phyloP scores from a whole-genome alignment of 2,329 filamentous ascomycete genomes.

The Coniochaeta sp. region DNA sequence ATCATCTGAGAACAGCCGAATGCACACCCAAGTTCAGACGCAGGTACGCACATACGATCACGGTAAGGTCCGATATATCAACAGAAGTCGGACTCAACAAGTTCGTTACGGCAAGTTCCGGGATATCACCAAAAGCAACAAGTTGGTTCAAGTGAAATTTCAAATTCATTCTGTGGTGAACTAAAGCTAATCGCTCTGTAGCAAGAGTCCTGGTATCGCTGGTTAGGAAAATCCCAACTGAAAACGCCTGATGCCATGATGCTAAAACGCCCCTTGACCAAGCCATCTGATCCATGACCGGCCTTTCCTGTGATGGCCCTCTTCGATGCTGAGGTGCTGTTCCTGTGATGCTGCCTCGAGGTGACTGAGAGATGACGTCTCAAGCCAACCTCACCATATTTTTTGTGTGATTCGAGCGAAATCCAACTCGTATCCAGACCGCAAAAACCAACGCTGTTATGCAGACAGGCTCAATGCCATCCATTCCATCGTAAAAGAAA shows the following conservation, averaged over 20 bases:
- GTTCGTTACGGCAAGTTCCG: background rate
- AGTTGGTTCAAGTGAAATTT: background rate
- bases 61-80: too few species aligned
- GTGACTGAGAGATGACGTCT: background rate
- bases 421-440: background rate
- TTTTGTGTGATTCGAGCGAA: background rate
- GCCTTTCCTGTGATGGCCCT: background rate
- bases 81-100: too few species aligned
- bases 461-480: background rate
- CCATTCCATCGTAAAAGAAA: background rate
- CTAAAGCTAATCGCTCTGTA: background rate
- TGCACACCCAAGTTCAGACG: background rate
- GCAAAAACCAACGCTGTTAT: background rate
- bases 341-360: background rate
- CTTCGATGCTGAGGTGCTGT: background rate
- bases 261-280: background rate
- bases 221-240: background rate
- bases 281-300: background rate
- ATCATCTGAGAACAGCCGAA: background rate
- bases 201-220: background rate
- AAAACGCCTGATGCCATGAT: background rate
- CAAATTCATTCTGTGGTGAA: background rate
- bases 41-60: background rate
- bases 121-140: background rate
- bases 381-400: background rate